phyloP scores from a whole-genome alignment of 1,284 basidiomycete species.

The Leccinum laetum region DNA sequence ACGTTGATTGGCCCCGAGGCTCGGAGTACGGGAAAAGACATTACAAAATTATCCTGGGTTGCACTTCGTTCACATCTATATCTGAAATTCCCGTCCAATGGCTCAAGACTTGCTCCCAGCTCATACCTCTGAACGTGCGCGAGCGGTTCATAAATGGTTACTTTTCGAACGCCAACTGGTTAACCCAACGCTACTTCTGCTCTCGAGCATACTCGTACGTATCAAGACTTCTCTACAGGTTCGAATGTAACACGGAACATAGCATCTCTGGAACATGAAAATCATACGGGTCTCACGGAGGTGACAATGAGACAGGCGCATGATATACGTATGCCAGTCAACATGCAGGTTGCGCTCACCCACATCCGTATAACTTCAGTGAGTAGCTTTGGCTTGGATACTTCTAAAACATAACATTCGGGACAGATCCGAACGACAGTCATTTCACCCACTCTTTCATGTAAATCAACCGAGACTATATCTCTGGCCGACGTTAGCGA shows the following conservation, averaged over 20 bases:
- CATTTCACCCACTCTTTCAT: too few relatives aligned
- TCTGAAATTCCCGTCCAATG: constrained; percentile 83
- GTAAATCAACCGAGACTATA: too few relatives aligned
- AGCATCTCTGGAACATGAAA: constrained; percentile 64
- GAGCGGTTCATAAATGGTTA: constrained; percentile 58
- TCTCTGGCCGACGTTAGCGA: too few relatives aligned
- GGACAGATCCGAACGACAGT: too few relatives aligned
- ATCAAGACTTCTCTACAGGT: background rate
- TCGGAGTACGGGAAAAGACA: constrained; percentile 41
- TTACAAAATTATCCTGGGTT: constrained; percentile 82
- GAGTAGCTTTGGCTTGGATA: too few relatives aligned
- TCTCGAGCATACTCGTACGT: constrained; percentile 56
- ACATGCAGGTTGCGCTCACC: too few relatives aligned
- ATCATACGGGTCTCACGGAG: constrained; percentile 49
- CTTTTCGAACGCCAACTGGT: constrained; percentile 79
- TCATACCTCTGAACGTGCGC: constrained; percentile 72
- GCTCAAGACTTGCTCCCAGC: constrained; percentile 78
- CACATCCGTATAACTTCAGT: too few relatives aligned
- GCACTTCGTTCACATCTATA: constrained; percentile 75
- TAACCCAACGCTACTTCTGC: constrained; percentile 71
- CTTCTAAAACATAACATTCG: too few relatives aligned
- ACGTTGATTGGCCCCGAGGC: constrained; percentile 39
- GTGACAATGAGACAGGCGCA: constrained; percentile 63
- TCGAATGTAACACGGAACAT: constrained; percentile 12
- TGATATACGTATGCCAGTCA: constrained; percentile 32